Evolutionary conservation across 352 stramenopile genomes (phyloP).

Genomic region (Pythium vanterpoolii): DNA sequence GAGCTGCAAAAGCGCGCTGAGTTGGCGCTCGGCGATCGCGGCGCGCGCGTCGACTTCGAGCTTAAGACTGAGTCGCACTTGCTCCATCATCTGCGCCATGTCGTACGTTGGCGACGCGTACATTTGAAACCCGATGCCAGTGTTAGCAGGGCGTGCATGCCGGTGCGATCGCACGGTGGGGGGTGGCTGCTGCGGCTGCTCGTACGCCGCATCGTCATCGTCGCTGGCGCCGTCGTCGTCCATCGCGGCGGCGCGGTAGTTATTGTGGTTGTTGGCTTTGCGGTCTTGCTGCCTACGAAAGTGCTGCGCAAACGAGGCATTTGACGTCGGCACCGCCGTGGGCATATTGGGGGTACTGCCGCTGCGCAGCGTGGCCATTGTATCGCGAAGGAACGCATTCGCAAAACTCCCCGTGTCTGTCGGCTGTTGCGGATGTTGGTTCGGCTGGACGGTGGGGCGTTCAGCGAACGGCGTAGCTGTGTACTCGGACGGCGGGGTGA

Average conservation of each 20-base stretch:
- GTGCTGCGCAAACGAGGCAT: constrained; percentile 32
- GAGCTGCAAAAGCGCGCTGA: constrained; percentile 69
- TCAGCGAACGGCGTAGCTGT: not conserved
- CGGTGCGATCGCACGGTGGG: not conserved
- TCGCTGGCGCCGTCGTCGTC: constrained; percentile 21
- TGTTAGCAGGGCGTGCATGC: not conserved
- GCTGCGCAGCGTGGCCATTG: constrained; percentile 15
- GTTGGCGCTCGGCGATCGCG: constrained; percentile 69
- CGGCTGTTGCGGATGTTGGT: not conserved
- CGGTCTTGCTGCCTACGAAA: constrained; percentile 51
- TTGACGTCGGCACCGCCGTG: not conserved
- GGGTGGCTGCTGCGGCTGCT: constrained; percentile 7
- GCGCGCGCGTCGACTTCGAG: constrained; percentile 77
- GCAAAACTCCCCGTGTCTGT: constrained; percentile 10
- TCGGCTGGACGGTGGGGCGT: not conserved
- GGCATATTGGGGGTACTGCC: not conserved
- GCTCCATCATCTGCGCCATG: constrained; percentile 83
- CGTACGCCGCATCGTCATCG: not conserved
- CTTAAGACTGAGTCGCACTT: constrained; percentile 77
- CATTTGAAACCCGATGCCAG: constrained; percentile 34
- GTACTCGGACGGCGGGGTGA: constrained; percentile 1
- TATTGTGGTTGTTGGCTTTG: constrained; percentile 31
- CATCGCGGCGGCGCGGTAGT: constrained; percentile 5
- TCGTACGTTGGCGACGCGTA: constrained; percentile 74
- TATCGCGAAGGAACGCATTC: constrained; percentile 21